phyloP scores from a whole-genome alignment of 768 basidiomycete genomes.

The Gymnopilus junonius region DNA sequence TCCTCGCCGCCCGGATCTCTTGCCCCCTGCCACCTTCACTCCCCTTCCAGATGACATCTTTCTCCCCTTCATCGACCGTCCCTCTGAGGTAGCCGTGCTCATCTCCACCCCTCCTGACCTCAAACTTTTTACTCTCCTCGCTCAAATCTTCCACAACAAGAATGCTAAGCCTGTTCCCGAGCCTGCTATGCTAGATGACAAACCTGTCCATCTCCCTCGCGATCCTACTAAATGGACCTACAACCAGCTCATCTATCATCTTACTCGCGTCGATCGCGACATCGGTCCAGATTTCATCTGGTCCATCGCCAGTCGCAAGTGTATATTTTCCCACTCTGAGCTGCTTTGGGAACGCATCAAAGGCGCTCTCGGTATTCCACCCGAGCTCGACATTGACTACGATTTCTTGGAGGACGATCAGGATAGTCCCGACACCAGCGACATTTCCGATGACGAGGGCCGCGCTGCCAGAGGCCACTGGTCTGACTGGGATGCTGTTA shows the following conservation, averaged over 20 bases:
- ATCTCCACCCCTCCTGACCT: slow-evolving; percentile 68
- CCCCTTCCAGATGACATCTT: slow-evolving; percentile 77
- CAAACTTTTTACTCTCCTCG: slow-evolving; percentile 73
- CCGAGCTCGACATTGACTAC: slow-evolving; percentile 75
- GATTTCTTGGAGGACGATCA: slow-evolving; percentile 33
- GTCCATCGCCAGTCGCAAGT: slow-evolving; percentile 73
- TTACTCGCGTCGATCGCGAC: slow-evolving; percentile 66
- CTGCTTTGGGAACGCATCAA: slow-evolving; percentile 93
- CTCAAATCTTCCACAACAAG: slow-evolving; percentile 63
- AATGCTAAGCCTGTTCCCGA: slow-evolving; percentile 9
- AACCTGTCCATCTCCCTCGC: slow-evolving; percentile 38
- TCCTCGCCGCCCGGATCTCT: slow-evolving; percentile 29
- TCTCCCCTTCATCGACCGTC: slow-evolving; percentile 87
- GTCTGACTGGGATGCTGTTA: slow-evolving; percentile 49
- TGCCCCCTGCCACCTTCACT: slow-evolving; percentile 61
- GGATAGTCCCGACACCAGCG: slow-evolving; percentile 39
- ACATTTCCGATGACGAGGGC: slow-evolving; percentile 46
- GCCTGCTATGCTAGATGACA: slow-evolving; percentile 25
- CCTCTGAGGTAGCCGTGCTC: slow-evolving; percentile 72
- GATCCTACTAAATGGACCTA: slow-evolving; percentile 78
- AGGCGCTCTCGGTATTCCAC: slow-evolving; percentile 85
- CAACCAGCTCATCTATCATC: slow-evolving; percentile 66
- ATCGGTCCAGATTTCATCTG: slow-evolving; percentile 72
- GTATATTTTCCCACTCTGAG: slow-evolving; percentile 78
- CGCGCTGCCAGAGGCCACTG: slow-evolving; percentile 34